Evolutionary conservation across 495 filamentous ascomycete genomes (phyloP), one percentile per base, ranked within the genome.

Genomic region (Penicillium bialowiezense): DNA sequence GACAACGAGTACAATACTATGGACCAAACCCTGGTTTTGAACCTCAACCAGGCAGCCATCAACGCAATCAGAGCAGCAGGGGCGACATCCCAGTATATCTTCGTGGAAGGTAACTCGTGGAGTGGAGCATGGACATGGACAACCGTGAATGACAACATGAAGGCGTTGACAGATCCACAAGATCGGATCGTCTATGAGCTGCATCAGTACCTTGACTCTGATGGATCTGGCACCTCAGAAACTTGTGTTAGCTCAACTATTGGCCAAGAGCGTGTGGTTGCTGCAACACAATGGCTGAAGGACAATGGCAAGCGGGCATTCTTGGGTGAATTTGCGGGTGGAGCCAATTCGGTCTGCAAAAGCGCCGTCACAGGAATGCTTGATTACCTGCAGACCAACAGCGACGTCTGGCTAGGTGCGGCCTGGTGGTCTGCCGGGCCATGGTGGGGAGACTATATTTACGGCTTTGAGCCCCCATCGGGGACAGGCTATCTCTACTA

Each of bases 1-100:
- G 85, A 87, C 73, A 88, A 88, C 62, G 85, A 87, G 64, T 87
- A 77, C 67, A 72, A 88, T 63, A 78, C 80, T 64, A 82, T 84
- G 76, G 77, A 82, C 55, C 81, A 86, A 63, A 64, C 56, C 19
- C 79, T 85, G 14, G 84, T 87, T 37, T 70, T 83, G 36, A 62
- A 79, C 52, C 78, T 87, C 38, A 87, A 87, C 73, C 85, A 88
- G 65, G 84, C 81, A 21, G 83, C 85, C 51, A 85, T 88, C 62
- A 70, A 83, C 58, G 80, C 73, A 50, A 86, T 88, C 64, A 81
- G 85, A 42, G 74, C 67, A 9, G 77, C 81, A 31, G 82, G 82
- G 13, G 85, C 85, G 15, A 86, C 74, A 2, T 72, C 66, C 4
- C 83, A 87, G 63, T 83, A 83, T 61, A 88, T 88, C 59, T 82